These are phyloP conservation scores for barrel medic (Medicago truncatula) DNA, from an alignment of 306 rosid species.

Conservation along the genomic window MtrunA17r5.0-ANR NC_053046.1:6658501-6659000, in stretches of 20 bases:
- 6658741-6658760: conserved; percentile 69
- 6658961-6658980: neutral
- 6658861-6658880: conserved; percentile 41
- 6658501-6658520: conserved; percentile 65
- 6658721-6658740: conserved; percentile 66
- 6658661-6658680: conserved; percentile 43
- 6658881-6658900: conserved; percentile 62
- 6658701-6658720: conserved; percentile 46
- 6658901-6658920: neutral
- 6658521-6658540: conserved; percentile 49
- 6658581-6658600: conserved; percentile 37
- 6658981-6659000: neutral
- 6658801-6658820: conserved; percentile 69
- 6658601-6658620: conserved; percentile 78
- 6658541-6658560: conserved; percentile 65
- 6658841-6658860: conserved; percentile 39
- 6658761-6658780: conserved; percentile 48
- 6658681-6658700: conserved; percentile 45
- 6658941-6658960: neutral
- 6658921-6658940: neutral
- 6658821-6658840: conserved; percentile 69
- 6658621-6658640: conserved; percentile 60
- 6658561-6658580: conserved; percentile 36
- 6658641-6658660: conserved; percentile 63
- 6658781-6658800: conserved; percentile 56